These are phyloP conservation scores for Polygonum aviculare DNA, from an alignment of 148 eudicot species.

Conservation along the genomic window DNA sequence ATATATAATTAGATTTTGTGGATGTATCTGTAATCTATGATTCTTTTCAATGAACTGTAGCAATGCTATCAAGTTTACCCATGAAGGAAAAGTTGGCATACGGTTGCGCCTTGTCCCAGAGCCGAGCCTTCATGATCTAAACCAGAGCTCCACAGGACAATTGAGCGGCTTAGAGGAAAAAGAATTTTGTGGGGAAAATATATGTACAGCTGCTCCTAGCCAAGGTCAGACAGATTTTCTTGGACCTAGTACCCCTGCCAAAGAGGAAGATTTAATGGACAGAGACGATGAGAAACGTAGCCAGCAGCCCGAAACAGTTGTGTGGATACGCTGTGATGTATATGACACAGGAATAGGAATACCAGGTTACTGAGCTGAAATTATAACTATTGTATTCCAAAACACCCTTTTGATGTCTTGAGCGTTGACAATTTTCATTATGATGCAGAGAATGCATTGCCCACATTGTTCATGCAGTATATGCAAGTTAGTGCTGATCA, in stretches of 20 bases:
- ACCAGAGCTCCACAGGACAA: conserved; percentile 18
- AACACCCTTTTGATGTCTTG: background rate
- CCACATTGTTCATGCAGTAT: conserved; percentile 75
- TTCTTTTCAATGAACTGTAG: conserved; percentile 28
- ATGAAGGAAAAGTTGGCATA: conserved; percentile 92
- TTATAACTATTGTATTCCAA: background rate
- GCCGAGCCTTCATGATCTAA: conserved; percentile 27
- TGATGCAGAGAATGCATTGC: conserved; percentile 70
- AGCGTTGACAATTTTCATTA: conserved; percentile 7
- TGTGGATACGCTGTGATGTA: conserved; percentile 92
- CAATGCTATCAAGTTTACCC: conserved; percentile 93
- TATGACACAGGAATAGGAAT: conserved; percentile 95
- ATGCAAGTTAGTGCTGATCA: conserved; percentile 92
- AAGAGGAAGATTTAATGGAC: conserved; percentile 24
- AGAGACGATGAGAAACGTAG: conserved; percentile 22
- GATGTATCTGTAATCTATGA: background rate
- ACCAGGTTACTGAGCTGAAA: conserved; percentile 40
- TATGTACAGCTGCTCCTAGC: conserved; percentile 21
- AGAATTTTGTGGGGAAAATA: conserved; percentile 10
- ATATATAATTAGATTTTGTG: background rate
- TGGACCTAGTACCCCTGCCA: conserved; percentile 25
- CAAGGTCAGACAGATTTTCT: conserved; percentile 14
- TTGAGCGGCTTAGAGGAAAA: conserved; percentile 16
- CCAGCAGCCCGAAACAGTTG: conserved; percentile 28
- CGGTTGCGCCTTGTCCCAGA: conserved; percentile 52